phyloP scores from a whole-genome alignment of 2,329 filamentous ascomycete species.

The Cylindrodendrum hubeiense region DNA sequence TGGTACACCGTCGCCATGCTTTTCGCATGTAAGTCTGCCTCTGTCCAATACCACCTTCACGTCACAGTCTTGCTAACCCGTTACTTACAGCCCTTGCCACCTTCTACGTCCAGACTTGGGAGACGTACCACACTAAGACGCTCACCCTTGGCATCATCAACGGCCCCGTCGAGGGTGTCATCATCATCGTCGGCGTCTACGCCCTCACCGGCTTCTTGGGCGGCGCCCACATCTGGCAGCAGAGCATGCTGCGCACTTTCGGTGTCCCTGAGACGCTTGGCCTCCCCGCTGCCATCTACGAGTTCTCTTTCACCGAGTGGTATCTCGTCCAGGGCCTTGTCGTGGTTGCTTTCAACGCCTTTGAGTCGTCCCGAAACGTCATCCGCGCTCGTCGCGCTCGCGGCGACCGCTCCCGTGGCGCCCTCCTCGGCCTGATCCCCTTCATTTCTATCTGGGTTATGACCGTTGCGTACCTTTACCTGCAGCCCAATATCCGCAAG shows the following conservation, averaged over 20 bases:
- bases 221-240: slow-evolving; percentile 93
- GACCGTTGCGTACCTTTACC: slow-evolving; percentile 81
- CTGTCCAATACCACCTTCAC: background rate
- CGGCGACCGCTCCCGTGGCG: slow-evolving; percentile 77
- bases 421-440: slow-evolving; percentile 86
- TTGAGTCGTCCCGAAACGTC: slow-evolving; percentile 85
- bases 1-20: slow-evolving; percentile 89
- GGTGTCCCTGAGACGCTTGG: slow-evolving; percentile 73
- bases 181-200: slow-evolving; percentile 87
- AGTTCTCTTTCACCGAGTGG: slow-evolving; percentile 90
- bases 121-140: slow-evolving; percentile 98
- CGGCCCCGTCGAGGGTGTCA: slow-evolving; percentile 93
- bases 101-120: slow-evolving; percentile 99
- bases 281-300: slow-evolving; percentile 79
- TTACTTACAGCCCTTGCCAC: slow-evolving; percentile 78
- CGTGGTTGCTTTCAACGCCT: slow-evolving; percentile 87
- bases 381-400: slow-evolving; percentile 82
- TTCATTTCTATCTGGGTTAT: slow-evolving; percentile 84
- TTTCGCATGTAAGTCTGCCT: slow-evolving; percentile 76
- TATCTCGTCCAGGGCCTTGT: slow-evolving; percentile 89
- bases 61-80: slow-evolving; percentile 16
- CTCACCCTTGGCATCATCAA: slow-evolving; percentile 93
- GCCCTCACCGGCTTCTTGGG: slow-evolving; percentile 86
- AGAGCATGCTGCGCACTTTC: slow-evolving; percentile 79
- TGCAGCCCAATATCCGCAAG: slow-evolving; percentile 87